Evolutionary conservation across 306 rosid species (phyloP).

Genomic region (Acmispon strigosus): DNA sequence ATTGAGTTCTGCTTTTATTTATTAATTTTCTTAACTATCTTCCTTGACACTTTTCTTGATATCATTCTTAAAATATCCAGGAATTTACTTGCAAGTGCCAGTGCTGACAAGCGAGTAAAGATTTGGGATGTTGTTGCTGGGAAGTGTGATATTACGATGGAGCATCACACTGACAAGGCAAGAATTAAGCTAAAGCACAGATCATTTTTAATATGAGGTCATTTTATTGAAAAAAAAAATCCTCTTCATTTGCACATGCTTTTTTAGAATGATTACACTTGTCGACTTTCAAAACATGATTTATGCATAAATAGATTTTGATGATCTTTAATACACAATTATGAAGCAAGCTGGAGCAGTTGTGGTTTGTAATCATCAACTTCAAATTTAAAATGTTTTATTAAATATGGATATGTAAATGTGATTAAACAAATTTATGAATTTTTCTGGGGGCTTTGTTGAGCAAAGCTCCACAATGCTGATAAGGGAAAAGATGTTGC

Average conservation of each 20-base stretch:
- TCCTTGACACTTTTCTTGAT: neutral
- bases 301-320: neutral
- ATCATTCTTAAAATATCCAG: conserved; percentile 27
- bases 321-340: neutral
- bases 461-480: neutral
- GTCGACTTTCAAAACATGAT: neutral
- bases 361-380: neutral
- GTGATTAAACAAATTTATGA: neutral
- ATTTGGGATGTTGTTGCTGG: conserved; percentile 84
- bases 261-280: neutral
- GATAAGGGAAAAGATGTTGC: neutral
- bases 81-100: conserved; percentile 88
- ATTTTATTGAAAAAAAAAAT: neutral
- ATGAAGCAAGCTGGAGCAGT: neutral
- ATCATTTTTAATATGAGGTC: neutral
- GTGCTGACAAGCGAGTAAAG: conserved; percentile 83
- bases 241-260: neutral
- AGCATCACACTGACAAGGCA: conserved; percentile 90
- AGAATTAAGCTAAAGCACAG: conserved; percentile 4
- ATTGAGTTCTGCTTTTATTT: neutral
- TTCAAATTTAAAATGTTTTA: neutral
- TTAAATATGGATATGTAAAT: neutral
- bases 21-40: neutral
- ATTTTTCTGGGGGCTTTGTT: neutral
- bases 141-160: conserved; percentile 69